Base-by-base conservation (phyloP, 2,329 filamentous ascomycete genomes). In the Diplodia corticola region DNA sequence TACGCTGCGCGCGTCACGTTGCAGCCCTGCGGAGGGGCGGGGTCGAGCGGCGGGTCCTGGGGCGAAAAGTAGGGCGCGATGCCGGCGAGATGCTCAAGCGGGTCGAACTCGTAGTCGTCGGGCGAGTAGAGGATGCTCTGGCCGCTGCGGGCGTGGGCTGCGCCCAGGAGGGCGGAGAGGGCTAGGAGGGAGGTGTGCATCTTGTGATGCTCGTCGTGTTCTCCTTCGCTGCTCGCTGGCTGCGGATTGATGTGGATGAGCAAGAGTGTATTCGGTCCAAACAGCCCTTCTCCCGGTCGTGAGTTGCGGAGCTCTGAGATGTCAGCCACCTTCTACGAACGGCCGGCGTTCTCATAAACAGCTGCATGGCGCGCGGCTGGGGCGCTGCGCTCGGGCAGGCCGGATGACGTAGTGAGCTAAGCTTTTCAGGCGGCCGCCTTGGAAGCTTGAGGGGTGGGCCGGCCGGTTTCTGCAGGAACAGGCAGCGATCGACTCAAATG, bases 1-100 rank as follows among this genome's bases (percentile, higher is more conserved):
- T 83, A 83, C 5, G 82, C 78, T 10, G 81, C 82, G 59, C 80
- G 74, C 10, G 80, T 82, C 28, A 84, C 80, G 69, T 82, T 81
- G 76, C 82, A 84, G 65, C 82, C 82, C 73, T 82, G 81, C 10
- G 82, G 80, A 37, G 82, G 77, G 53, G 77, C 74, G 1, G 81
- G 82, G 67, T 83, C 79, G 64, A 81, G 78, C 40, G 78, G 75
- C 35, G 82, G 81, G 65, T 82, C 79, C 12, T 78, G 71, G 15
- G 81, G 80, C 69, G 83, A 80, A 68, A 82, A 84, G 71, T 83
- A 83, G 0, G 82, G 82, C 13, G 82, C 77, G 33, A 83, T 82
- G 57, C 82, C 82, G 28, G 82, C 79, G 2, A 84, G 76, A 73
- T 84, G 82, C 68, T 82, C 69, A 22, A 84, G 71, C 10, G 82